A percentile compares a stretch with the other conserved stretches of the same genome.
Conservation (phyloP, 164 flowering plant genomes). For the Echeveria elegans region DNA sequence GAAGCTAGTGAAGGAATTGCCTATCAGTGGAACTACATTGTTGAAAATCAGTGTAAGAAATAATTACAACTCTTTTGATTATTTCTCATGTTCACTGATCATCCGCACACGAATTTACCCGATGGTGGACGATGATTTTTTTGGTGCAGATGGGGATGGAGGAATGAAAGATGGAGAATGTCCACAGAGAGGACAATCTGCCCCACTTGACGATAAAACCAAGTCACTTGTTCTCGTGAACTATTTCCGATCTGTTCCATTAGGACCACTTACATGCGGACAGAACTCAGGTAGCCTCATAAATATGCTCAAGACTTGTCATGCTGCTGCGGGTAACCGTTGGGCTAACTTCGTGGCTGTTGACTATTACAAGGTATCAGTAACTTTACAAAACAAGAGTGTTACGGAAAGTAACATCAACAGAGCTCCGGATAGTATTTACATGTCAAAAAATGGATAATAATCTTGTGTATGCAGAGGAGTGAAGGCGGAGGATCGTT, state of each 20-base stretch:
- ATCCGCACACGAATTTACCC: too few relatives aligned
- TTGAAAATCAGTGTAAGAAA: conserved; percentile 77
- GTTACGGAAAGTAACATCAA: not conserved
- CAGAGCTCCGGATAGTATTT: too few relatives aligned
- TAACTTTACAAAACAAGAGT: not conserved
- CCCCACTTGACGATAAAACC: conserved; percentile 35
- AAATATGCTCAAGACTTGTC: conserved; percentile 59
- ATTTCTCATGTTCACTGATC: not conserved
- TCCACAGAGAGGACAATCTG: conserved; percentile 52
- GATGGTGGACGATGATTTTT: too few relatives aligned
- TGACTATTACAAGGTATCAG: conserved; percentile 70
- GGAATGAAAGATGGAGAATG: conserved; percentile 69
- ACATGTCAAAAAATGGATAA: too few relatives aligned
- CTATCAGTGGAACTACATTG: conserved; percentile 90
- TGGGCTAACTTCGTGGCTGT: conserved; percentile 90
- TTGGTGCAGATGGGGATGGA: conserved; percentile 56
- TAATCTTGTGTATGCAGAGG: conserved; percentile 30
- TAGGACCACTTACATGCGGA: conserved; percentile 28
- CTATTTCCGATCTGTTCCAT: conserved; percentile 42
- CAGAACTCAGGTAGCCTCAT: conserved; percentile 52
- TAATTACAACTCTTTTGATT: not conserved
- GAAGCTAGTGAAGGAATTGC: conserved; percentile 79
- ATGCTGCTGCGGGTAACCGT: conserved; percentile 51
- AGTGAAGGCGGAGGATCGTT: conserved; percentile 92
- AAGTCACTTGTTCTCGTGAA: conserved; percentile 70